Percentiles rank a stretch among this genome's conserved stretches.
These are phyloP conservation scores for Trichoderma oligosporum DNA, from an alignment of 2,329 filamentous ascomycete genomes.

Conservation along the genomic window DNA sequence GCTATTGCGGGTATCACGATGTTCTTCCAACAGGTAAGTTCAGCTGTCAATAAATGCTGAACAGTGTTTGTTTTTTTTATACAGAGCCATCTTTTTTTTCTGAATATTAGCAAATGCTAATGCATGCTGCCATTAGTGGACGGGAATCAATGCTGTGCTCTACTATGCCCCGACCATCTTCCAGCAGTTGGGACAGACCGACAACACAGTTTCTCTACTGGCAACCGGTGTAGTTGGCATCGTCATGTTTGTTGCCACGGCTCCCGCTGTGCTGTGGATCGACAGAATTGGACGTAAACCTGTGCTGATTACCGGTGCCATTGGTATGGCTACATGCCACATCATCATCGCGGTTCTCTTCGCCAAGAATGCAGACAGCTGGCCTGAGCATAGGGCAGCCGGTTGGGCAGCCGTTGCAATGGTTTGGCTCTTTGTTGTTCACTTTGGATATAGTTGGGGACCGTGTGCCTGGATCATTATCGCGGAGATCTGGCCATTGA, in stretches of 20 bases:
- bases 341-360: constrained; percentile 69
- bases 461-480: constrained; percentile 72
- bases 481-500: constrained; percentile 70
- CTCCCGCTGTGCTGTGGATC: constrained; percentile 63
- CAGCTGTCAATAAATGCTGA: too few species aligned
- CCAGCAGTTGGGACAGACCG: constrained; percentile 56
- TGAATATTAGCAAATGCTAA: not conserved
- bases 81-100: too few species aligned
- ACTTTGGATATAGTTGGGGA: constrained; percentile 74
- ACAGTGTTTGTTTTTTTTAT: too few species aligned
- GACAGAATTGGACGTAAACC: constrained; percentile 62
- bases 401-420: constrained; percentile 67
- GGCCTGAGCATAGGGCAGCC: constrained; percentile 53
- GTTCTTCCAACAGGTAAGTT: constrained; percentile 49
- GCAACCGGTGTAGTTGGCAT: constrained; percentile 71
- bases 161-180: constrained; percentile 73
- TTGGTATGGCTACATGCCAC: constrained; percentile 67
- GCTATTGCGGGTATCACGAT: constrained; percentile 60
- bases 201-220: constrained; percentile 52
- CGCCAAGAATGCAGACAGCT: constrained; percentile 58
- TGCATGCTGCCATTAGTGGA: constrained; percentile 25
- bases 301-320: constrained; percentile 58
- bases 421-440: constrained; percentile 71
- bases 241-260: constrained; percentile 64
- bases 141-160: constrained; percentile 55